phyloP scores from a whole-genome alignment of 116 monocot species.

The Posidonia oceanica region DNA sequence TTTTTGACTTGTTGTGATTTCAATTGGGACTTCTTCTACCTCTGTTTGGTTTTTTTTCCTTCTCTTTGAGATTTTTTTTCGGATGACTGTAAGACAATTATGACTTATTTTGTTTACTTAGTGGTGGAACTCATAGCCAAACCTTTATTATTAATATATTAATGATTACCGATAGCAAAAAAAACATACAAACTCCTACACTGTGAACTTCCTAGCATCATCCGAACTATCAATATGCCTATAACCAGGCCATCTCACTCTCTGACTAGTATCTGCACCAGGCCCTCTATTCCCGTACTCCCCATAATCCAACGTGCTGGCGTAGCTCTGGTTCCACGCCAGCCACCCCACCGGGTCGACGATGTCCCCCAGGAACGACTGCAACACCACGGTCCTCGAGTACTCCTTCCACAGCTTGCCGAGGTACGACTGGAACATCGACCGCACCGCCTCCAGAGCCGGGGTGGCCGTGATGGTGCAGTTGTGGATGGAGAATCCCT shows the following conservation, averaged over 20 bases:
- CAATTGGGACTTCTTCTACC: too few relatives aligned
- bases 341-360: conserved; percentile 43
- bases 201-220: conserved; percentile 34
- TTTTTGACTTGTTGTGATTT: too few relatives aligned
- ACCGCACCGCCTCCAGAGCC: conserved; percentile 14
- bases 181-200: conserved; percentile 31
- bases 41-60: too few relatives aligned
- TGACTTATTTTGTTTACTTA: too few relatives aligned
- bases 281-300: conserved; percentile 49
- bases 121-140: too few relatives aligned
- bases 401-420: conserved; percentile 54
- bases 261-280: conserved; percentile 17
- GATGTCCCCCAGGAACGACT: conserved; percentile 32
- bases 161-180: too few relatives aligned
- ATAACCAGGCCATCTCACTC: conserved; percentile 43
- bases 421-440: conserved; percentile 24
- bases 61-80: too few relatives aligned
- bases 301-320: conserved; percentile 30
- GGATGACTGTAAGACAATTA: too few relatives aligned
- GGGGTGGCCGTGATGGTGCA: conserved; percentile 34
- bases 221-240: conserved; percentile 15
- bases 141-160: too few relatives aligned
- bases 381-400: conserved; percentile 39
- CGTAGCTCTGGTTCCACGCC: conserved; percentile 33
- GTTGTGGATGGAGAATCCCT: conserved; percentile 47